A percentile compares a stretch with the other conserved stretches of the same genome.
phyloP scores from a whole-genome alignment of 805 yeast genomes.

The Starmerella apis region DNA sequence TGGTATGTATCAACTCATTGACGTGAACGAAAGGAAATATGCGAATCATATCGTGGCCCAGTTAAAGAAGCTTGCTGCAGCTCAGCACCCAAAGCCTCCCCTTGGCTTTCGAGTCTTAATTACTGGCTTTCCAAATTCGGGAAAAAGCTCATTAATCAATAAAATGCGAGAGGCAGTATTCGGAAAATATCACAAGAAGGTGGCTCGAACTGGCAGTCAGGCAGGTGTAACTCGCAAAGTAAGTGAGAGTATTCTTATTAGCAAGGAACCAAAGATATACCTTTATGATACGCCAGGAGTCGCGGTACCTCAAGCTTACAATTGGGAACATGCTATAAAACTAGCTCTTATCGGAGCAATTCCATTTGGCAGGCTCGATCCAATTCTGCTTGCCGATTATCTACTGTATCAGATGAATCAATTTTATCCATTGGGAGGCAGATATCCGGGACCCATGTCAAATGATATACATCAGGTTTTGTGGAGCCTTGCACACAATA shows the following conservation, averaged over 20 bases:
- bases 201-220: conserved; percentile 71
- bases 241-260: conserved; percentile 60
- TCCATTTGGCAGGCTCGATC: conserved; percentile 59
- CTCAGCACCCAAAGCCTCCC: conserved; percentile 58
- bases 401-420: conserved; percentile 58
- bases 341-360: conserved; percentile 69
- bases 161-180: conserved; percentile 45
- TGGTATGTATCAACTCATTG: conserved; percentile 41
- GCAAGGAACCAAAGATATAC: conserved; percentile 49
- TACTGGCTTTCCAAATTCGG: conserved; percentile 97
- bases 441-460: conserved; percentile 23
- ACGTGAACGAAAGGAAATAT: conserved; percentile 45
- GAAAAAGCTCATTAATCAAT: conserved; percentile 81
- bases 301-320: conserved; percentile 60
- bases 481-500: conserved; percentile 13
- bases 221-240: conserved; percentile 86
- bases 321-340: conserved; percentile 59
- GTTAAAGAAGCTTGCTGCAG: conserved; percentile 35
- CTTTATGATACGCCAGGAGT: conserved; percentile 92
- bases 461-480: conserved; percentile 22
- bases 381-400: conserved; percentile 77
- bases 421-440: conserved; percentile 21
- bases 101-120: conserved; percentile 67
- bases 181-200: conserved; percentile 38
- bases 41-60: conserved; percentile 42